Evolutionary conservation across 495 filamentous ascomycete species (phyloP), one percentile per base, ranked within the genome.

Genomic region (Filosporella fistucella): DNA sequence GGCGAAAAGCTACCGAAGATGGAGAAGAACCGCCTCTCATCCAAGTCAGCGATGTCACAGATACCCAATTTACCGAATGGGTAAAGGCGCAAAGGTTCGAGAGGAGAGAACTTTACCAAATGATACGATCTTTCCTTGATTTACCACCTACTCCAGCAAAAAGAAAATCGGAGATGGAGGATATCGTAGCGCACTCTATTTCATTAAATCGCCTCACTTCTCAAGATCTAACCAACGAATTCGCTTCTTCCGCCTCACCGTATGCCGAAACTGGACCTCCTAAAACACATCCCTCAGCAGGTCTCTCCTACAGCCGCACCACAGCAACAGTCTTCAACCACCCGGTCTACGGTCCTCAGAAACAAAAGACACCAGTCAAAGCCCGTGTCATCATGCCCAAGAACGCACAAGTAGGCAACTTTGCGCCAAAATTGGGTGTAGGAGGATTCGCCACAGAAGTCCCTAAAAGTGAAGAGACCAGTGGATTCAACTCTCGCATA

Each of bases 281-380:
- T 1, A 76, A 76, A 44, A 97, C 91, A 8, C 93, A 99, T 65
- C 93, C 94, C 1, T 93, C 90, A 1, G 94, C 84, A 2, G 93
- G 93, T 51, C 68, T 97, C 14, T 85, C 87, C 29, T 96, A 97
- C 67, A 71, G 84, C 23, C 82, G 90, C 45, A 85, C 87, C 13
- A 64, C 75, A 26, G 72, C 82, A 18, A 74, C 82, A 59, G 62
- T 86, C 34, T 71, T 79, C 41, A 94, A 95, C 62, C 90, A 96
- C 59, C 85, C 93, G 0, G 48, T 79, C n/a, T 81, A 84, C 56
- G 93, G 93, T 3, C 91, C 89, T 7, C 86, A 88, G 59, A 66
- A 68, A 12, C 55, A 68, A 28, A 74, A 77, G 48, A 55, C 79
- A 8, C 78, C 88, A 0, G 73, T 93, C 2, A 65, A 78, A 59